phyloP scores from a whole-genome alignment of 768 basidiomycete species.

The Gautieria morchelliformis region DNA sequence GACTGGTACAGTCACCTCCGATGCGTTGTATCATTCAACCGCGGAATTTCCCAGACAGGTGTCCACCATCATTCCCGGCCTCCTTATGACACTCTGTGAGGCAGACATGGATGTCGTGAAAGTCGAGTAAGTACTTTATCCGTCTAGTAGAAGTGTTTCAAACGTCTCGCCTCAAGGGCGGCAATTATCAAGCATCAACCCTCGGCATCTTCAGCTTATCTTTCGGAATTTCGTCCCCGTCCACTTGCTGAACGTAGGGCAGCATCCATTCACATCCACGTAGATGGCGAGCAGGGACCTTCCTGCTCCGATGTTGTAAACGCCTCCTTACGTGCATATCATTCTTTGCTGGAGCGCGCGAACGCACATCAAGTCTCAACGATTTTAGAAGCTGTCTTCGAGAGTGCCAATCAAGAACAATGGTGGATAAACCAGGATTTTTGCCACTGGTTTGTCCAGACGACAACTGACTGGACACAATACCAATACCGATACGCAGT shows the following conservation, averaged over 20 bases:
- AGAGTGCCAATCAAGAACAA: constrained; percentile 48
- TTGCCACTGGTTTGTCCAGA: constrained; percentile 75
- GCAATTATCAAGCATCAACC: constrained; percentile 57
- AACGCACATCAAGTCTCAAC: constrained; percentile 65
- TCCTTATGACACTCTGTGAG: constrained; percentile 58
- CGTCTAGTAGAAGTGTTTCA: not conserved
- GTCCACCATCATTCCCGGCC: constrained; percentile 56
- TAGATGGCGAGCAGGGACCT: constrained; percentile 84
- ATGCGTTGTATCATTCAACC: constrained; percentile 68
- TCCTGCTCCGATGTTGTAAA: constrained; percentile 61
- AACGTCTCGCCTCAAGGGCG: constrained; percentile 32
- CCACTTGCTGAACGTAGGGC: constrained; percentile 76
- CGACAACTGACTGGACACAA: constrained; percentile 77
- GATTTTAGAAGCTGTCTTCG: constrained; percentile 64
- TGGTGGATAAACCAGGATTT: constrained; percentile 63
- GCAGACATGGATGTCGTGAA: constrained; percentile 51
- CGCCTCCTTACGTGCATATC: constrained; percentile 62
- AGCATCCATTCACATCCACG: constrained; percentile 79
- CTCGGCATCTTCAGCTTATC: constrained; percentile 52
- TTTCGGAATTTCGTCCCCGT: constrained; percentile 75
- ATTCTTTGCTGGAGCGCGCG: constrained; percentile 63
- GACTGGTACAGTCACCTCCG: constrained; percentile 71
- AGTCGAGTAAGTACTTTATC: constrained; percentile 48
- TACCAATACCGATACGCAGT: constrained; percentile 91
- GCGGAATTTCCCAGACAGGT: constrained; percentile 67